phyloP scores from a whole-genome alignment of 2,329 filamentous ascomycete species.

The Alternaria infectoria region DNA sequence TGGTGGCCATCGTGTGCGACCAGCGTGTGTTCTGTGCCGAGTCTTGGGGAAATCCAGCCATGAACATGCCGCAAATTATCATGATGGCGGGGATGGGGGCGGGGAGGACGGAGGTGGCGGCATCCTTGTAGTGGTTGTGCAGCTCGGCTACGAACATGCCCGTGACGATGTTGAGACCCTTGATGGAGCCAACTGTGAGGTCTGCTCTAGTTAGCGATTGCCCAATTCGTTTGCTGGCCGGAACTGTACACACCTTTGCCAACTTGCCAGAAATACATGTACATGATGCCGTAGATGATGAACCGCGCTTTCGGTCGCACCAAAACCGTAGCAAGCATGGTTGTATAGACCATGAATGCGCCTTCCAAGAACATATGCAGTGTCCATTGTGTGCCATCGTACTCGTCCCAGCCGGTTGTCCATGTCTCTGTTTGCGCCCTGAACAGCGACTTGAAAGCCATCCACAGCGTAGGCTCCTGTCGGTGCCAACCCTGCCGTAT shows the following conservation, averaged over 20 bases:
- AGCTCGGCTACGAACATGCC: slow-evolving; percentile 68
- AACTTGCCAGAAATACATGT: slow-evolving; percentile 49
- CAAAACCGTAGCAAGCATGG: slow-evolving; percentile 50
- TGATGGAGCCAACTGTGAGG: slow-evolving; percentile 42
- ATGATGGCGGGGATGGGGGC: slow-evolving; percentile 59
- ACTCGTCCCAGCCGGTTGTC: slow-evolving; percentile 49
- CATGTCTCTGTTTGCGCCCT: slow-evolving; percentile 45
- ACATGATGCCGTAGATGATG: slow-evolving; percentile 46
- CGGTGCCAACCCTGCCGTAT: slow-evolving; percentile 53
- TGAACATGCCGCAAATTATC: slow-evolving; percentile 60
- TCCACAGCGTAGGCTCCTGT: slow-evolving; percentile 42
- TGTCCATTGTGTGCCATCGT: slow-evolving; percentile 54
- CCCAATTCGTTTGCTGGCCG: background rate
- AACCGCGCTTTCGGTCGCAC: slow-evolving; percentile 47
- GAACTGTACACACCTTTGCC: slow-evolving; percentile 36
- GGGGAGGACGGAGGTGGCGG: slow-evolving; percentile 55
- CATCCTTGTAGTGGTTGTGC: slow-evolving; percentile 59
- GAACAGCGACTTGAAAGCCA: slow-evolving; percentile 40
- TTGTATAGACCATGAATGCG: slow-evolving; percentile 52
- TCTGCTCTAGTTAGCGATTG: slow-evolving; percentile 32
- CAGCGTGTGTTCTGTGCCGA: slow-evolving; percentile 61
- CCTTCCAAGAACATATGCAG: slow-evolving; percentile 52
- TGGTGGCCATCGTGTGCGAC: slow-evolving; percentile 56
- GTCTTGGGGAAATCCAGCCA: slow-evolving; percentile 67
- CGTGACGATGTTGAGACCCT: slow-evolving; percentile 65